phyloP scores from a whole-genome alignment of 2,329 filamentous ascomycete species.

The Aspergillus floridensis region DNA sequence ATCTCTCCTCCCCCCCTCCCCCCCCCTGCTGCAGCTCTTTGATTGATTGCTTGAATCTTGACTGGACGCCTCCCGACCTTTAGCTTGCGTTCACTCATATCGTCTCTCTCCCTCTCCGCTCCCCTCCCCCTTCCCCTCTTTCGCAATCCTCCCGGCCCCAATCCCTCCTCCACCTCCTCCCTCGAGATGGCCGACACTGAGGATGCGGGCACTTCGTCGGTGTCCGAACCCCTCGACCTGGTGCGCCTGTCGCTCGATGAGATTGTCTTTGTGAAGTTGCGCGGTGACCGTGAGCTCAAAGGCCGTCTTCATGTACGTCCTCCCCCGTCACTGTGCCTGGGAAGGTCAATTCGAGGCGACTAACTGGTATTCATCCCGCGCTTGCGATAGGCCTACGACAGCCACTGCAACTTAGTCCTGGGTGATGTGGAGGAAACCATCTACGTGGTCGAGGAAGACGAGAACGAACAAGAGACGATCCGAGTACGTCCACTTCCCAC shows the following conservation, averaged over 20 bases:
- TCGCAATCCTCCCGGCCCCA: neutral
- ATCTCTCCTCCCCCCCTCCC: neutral
- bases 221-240: conserved; percentile 90
- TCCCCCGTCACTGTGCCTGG: neutral
- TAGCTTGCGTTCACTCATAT: neutral
- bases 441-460: conserved; percentile 85
- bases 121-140: neutral
- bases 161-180: neutral
- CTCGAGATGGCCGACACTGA: conserved; percentile 75
- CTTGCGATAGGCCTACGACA: conserved; percentile 79
- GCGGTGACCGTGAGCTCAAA: conserved; percentile 92
- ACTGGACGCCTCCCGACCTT: neutral
- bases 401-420: conserved; percentile 94
- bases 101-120: neutral
- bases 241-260: conserved; percentile 94
- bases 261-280: conserved; percentile 93
- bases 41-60: neutral
- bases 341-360: neutral
- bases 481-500: conserved; percentile 54
- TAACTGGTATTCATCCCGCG: neutral
- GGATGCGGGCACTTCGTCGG: conserved; percentile 65
- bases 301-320: conserved; percentile 82
- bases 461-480: conserved; percentile 69
- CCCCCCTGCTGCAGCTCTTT: neutral
- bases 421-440: conserved; percentile 98